A percentile compares a stretch with the other conserved stretches of the same genome.
Evolutionary conservation across 2,329 filamentous ascomycete species (phyloP).

Genomic region (Ophiocordyceps camponoti-saundersi): DNA sequence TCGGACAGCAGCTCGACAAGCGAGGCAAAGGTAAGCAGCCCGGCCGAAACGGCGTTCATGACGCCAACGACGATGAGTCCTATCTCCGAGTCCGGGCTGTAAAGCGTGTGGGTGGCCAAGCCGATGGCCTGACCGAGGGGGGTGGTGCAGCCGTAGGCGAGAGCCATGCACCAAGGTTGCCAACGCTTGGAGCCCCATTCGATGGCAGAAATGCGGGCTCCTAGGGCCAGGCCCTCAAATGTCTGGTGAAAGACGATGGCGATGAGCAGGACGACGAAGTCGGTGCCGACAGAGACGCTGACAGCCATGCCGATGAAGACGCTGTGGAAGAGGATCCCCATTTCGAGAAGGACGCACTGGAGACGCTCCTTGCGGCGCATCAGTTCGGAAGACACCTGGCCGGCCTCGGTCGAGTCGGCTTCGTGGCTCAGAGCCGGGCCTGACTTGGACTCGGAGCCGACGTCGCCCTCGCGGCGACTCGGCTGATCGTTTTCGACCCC

Average conservation of each 20-base stretch:
- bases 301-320: conserved; percentile 76
- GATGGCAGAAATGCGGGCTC: conserved; percentile 44
- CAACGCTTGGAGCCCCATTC: conserved; percentile 19
- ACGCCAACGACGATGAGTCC: conserved; percentile 55
- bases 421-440: conserved; percentile 4
- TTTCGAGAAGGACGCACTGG: conserved; percentile 63
- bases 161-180: conserved; percentile 38
- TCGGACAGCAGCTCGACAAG: conserved; percentile 56
- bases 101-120: conserved; percentile 50
- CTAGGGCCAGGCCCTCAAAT: conserved; percentile 42
- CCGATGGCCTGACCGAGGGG: conserved; percentile 61
- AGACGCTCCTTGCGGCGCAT: conserved; percentile 48
- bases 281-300: conserved; percentile 57
- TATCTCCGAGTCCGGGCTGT: conserved; percentile 47
- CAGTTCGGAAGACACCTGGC: conserved; percentile 29
- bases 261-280: conserved; percentile 63
- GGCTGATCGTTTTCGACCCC: conserved; percentile 3
- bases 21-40: conserved; percentile 54
- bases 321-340: conserved; percentile 47
- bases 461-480: conserved; percentile 1
- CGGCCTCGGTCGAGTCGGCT: conserved; percentile 9
- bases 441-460: conserved; percentile 6
- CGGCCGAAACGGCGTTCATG: conserved; percentile 58
- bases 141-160: conserved; percentile 42
- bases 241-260: conserved; percentile 61